Evolutionary conservation across 2,329 filamentous ascomycete genomes (phyloP), one percentile per base, ranked within the genome.

Genomic region (Juglanconis sp.): DNA sequence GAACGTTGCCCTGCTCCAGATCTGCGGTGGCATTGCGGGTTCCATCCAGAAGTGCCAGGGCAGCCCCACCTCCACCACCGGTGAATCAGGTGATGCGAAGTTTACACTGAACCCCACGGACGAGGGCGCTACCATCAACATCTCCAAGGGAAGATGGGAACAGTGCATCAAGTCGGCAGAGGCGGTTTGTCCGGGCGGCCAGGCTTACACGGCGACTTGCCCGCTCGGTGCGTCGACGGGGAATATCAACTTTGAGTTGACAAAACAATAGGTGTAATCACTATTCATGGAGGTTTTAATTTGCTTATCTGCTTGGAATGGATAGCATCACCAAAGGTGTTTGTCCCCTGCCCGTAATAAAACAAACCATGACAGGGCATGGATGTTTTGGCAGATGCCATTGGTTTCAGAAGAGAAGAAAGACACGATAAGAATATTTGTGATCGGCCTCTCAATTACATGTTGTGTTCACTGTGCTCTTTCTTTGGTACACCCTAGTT

Each of bases 1-100:
- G 35, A 83, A 89, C 63, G 86, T 90, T 48, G 78, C 75, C 6
- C 77, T 81, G 63, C 85, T 85, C 32, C 85, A 86, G 0, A 74
- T 92, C 70, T 83, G 81, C 71, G 77, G 78, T 52, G 76, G 87
- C 58, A 82, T 82, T 60, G 74, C 79, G 0, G 78, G 77, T 8
- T 65, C 71, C 5, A 77, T 79, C 56, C 69, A 74, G 56, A 74
- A 78, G 65, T 83, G 82, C 66, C 72, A 72, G 5, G 81, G 79
- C 32, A 63, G 68, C 15, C 79, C 78, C 1, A 63, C 71, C 15
- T 72, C 70, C 11, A 84, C 80, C 5, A 71, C 68, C 0, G 81
- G 81, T 38, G 66, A 73, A 50, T 77, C 74, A 4, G 80, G 80
- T 6, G 80, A 76, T 6, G 81, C 79, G 6, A 69, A 74, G 60